Conservation (phyloP, 1,284 basidiomycete genomes). For the Microbotryomycetes sp. region DNA sequence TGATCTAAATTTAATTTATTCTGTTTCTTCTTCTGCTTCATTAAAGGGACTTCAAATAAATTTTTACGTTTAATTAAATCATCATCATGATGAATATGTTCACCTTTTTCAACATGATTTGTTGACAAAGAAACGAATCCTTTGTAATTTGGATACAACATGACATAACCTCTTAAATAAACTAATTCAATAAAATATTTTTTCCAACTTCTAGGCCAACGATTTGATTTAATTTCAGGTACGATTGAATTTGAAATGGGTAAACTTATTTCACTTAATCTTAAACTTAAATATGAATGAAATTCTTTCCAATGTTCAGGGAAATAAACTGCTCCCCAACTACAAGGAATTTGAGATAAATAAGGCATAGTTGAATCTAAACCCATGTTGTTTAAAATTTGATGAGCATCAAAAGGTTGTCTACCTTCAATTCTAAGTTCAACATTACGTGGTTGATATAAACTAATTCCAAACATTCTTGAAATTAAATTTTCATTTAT, state of each 20-base stretch:
- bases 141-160: conserved; percentile 76
- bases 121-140: conserved; percentile 66
- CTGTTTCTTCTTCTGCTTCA: conserved; percentile 41
- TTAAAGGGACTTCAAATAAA: conserved; percentile 61
- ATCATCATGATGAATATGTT: conserved; percentile 54
- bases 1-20: too few species aligned
- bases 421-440: conserved; percentile 65
- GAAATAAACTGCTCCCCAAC: conserved; percentile 84
- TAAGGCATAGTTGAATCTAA: conserved; percentile 57
- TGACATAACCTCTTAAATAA: conserved; percentile 68
- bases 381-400: conserved; percentile 50
- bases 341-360: conserved; percentile 74
- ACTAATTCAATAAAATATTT: conserved; percentile 77
- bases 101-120: conserved; percentile 73
- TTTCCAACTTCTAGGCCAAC: conserved; percentile 75
- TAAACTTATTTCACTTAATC: conserved; percentile 51
- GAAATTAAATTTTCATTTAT: conserved; percentile 44
- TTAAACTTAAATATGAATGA: conserved; percentile 61
- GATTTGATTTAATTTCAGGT: conserved; percentile 65
- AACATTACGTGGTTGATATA: conserved; percentile 73
- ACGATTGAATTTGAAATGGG: conserved; percentile 53
- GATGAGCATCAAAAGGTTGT: conserved; percentile 58
- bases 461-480: conserved; percentile 64
- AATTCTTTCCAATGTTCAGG: conserved; percentile 78
- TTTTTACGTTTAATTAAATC: conserved; percentile 50